Conservation (phyloP, 768 basidiomycete species). For the Naganishia randhawae region DNA sequence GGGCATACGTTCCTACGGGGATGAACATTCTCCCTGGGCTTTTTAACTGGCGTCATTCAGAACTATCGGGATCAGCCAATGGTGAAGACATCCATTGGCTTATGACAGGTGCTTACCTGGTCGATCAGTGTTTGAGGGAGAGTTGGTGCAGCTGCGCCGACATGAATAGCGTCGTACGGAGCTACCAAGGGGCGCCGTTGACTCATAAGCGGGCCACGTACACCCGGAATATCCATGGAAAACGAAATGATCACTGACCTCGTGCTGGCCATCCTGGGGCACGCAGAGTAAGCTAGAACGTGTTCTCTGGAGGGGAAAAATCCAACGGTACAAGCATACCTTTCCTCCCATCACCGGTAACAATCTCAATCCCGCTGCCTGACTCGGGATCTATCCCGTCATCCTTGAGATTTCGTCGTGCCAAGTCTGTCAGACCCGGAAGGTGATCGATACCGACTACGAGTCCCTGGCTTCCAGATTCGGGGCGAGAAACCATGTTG, state of each 20-base stretch:
- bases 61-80: neutral
- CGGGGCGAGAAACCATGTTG: constrained; percentile 57
- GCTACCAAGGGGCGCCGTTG: constrained; percentile 30
- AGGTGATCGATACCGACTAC: constrained; percentile 93
- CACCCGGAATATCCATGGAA: neutral
- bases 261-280: constrained; percentile 48
- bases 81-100: neutral
- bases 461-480: constrained; percentile 19
- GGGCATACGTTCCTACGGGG: constrained; percentile 66
- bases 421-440: constrained; percentile 67
- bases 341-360: constrained; percentile 74
- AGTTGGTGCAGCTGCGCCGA: constrained; percentile 81
- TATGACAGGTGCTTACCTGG: constrained; percentile 52
- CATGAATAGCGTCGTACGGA: constrained; percentile 82
- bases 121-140: constrained; percentile 69
- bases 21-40: constrained; percentile 71
- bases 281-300: neutral
- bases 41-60: neutral
- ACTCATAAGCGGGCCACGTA: constrained; percentile 1
- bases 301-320: neutral
- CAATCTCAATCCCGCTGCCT: constrained; percentile 60
- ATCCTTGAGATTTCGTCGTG: constrained; percentile 58
- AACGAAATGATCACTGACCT: neutral
- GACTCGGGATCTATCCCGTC: constrained; percentile 59
- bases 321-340: constrained; percentile 47